A percentile compares a stretch with the other conserved stretches of the same genome.
Evolutionary conservation across 1,284 basidiomycete genomes (phyloP).

Genomic region (Mycena sp.): DNA sequence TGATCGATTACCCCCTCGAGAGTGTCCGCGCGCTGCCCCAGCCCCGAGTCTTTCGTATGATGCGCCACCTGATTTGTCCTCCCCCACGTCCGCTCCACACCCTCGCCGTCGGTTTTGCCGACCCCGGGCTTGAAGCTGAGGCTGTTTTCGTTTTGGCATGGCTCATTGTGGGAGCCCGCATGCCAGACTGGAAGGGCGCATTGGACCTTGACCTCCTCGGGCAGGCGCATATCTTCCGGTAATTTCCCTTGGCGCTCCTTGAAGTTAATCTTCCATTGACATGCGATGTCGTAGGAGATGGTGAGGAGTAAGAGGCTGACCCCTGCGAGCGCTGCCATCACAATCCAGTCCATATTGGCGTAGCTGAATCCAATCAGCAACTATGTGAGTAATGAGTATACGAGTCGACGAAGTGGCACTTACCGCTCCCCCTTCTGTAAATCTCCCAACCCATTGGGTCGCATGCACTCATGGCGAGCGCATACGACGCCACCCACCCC

Average conservation of each 20-base stretch:
- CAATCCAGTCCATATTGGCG: constrained; percentile 37
- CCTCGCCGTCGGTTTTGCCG: constrained; percentile 44
- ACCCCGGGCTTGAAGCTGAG: constrained; percentile 38
- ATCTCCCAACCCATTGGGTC: constrained; percentile 37
- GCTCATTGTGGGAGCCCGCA: constrained; percentile 38
- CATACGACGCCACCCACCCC: constrained; percentile 35
- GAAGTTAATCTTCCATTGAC: constrained; percentile 36
- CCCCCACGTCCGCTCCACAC: constrained; percentile 42
- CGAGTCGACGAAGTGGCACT: neutral
- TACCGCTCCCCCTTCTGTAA: constrained; percentile 39
- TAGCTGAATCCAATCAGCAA: constrained; percentile 27
- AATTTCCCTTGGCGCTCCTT: constrained; percentile 22
- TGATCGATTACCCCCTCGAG: constrained; percentile 40
- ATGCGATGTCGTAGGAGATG: constrained; percentile 42
- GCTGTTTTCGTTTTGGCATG: constrained; percentile 37
- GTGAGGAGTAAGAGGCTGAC: constrained; percentile 20
- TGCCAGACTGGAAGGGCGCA: constrained; percentile 45
- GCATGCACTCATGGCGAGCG: constrained; percentile 34
- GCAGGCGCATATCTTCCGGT: constrained; percentile 21
- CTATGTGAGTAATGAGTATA: no score
- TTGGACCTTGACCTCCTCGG: neutral
- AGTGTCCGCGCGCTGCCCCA: constrained; percentile 38
- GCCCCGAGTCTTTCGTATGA: constrained; percentile 42
- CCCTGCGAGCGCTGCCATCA: constrained; percentile 27
- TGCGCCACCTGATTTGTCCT: constrained; percentile 37